These are phyloP conservation scores for Metschnikowia lunata DNA, from an alignment of 805 yeast species.

Conservation along the genomic window DNA sequence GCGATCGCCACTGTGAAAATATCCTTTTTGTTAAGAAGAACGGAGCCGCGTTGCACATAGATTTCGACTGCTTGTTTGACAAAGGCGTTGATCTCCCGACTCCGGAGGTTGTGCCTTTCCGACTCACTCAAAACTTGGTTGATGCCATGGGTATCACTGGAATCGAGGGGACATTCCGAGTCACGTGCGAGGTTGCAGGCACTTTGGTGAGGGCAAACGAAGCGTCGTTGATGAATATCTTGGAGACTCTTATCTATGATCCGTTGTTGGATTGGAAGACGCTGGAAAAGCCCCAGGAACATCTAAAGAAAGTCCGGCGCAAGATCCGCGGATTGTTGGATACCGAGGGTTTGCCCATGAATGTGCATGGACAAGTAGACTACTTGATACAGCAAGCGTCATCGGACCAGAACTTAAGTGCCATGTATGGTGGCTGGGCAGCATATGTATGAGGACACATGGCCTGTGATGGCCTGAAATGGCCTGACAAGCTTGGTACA, in stretches of 20 bases:
- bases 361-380: slow-evolving; percentile 91
- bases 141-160: slow-evolving; percentile 89
- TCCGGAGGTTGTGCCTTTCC: slow-evolving; percentile 93
- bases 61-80: slow-evolving; percentile 93
- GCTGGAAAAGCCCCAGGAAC: slow-evolving; percentile 54
- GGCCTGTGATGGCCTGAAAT: too few relatives aligned
- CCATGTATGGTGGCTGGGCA: slow-evolving; percentile 94
- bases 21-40: slow-evolving; percentile 65
- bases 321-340: slow-evolving; percentile 79
- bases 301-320: slow-evolving; percentile 65
- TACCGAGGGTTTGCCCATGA: slow-evolving; percentile 78
- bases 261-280: slow-evolving; percentile 79
- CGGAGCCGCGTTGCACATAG: slow-evolving; percentile 88
- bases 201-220: slow-evolving; percentile 71
- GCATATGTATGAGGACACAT: slow-evolving; percentile 24
- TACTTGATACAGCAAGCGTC: slow-evolving; percentile 80
- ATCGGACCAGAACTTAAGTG: slow-evolving; percentile 62
- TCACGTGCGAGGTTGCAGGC: slow-evolving; percentile 80
- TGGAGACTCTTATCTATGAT: slow-evolving; percentile 90
- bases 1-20: slow-evolving; percentile 96
- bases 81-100: slow-evolving; percentile 67
- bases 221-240: slow-evolving; percentile 77
- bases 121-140: slow-evolving; percentile 81
- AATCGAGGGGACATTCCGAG: slow-evolving; percentile 85
- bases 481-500: too few relatives aligned